Percentiles rank a stretch among this genome's conserved stretches.
phyloP scores from a whole-genome alignment of 805 yeast genomes.

The Kazachstania kunashirensis region DNA sequence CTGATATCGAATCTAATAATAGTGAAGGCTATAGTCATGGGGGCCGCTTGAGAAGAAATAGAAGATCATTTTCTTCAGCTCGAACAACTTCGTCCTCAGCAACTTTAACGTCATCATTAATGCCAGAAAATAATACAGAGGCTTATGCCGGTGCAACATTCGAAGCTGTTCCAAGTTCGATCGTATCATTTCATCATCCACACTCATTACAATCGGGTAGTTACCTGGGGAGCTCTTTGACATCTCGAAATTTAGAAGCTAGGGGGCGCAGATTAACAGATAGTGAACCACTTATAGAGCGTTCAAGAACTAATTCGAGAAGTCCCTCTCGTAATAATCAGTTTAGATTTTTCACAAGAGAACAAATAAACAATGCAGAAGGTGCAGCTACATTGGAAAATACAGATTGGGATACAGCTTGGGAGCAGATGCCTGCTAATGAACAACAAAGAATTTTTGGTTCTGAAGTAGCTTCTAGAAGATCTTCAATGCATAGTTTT shows the following conservation, averaged over 20 bases:
- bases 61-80: constrained; percentile 24
- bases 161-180: constrained; percentile 67
- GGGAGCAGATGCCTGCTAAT: constrained; percentile 47
- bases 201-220: constrained; percentile 38
- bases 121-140: constrained; percentile 51
- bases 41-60: not conserved
- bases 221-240: constrained; percentile 11
- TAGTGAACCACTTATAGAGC: constrained; percentile 24
- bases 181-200: constrained; percentile 65
- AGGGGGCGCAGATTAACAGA: constrained; percentile 7
- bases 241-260: constrained; percentile 21
- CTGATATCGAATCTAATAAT: not conserved
- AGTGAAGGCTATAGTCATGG: not conserved
- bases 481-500: constrained; percentile 19
- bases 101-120: constrained; percentile 20
- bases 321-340: constrained; percentile 33
- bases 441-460: constrained; percentile 37
- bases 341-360: constrained; percentile 75
- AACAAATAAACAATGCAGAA: constrained; percentile 77
- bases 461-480: constrained; percentile 18
- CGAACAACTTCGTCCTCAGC: constrained; percentile 29
- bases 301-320: constrained; percentile 26
- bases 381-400: constrained; percentile 73
- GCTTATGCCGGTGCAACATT: constrained; percentile 72
- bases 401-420: constrained; percentile 64